Evolutionary conservation across 2,329 filamentous ascomycete species (phyloP), one percentile per base, ranked within the genome.

Genomic region (Fusarium xyrophilum): DNA sequence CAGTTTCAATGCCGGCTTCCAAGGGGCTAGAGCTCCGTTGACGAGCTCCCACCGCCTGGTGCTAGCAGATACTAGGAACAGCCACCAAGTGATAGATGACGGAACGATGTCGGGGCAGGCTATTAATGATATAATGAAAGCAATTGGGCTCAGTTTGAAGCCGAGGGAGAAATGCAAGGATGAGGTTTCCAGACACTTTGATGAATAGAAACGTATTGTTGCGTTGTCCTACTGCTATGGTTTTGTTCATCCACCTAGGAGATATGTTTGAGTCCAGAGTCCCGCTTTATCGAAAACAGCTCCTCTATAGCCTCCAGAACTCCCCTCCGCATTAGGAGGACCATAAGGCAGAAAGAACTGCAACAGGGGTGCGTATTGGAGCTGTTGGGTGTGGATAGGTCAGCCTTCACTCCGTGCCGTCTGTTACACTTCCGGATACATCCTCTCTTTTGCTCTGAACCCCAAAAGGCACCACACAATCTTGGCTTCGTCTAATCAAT

Each of bases 11-110:
- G 43, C 51, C 42, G 52, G 58, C 60, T 68, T 73, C 56, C 61
- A 60, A 66, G 58, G 68, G 58, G 63, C 57, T 33, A 55, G 53
- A 56, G 40, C 48, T 64, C 52, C 61, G 68, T 66, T 71, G 56
- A 72, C 52, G 60, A 71, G 65, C 62, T 63, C 53, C 73, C 71
- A 74, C 73, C 71, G 71, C 71, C 68, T 69, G 65, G 59, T 66
- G 50, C 56, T 60, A 59, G 56, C 52, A 60, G 56, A 68, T 67
- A 63, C 60, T 65, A 68, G 56, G 50, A 52, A 58, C 63, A 73
- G 73, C 73, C 71, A 74, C 73, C 52, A 73, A 72, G 60, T 74
- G 73, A 74, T 64, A 74, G 67, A 72, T 74, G 71, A 74, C 71
- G 35, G 65, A 48, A 65, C 69, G 50, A 54, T 32, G 52, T 56